Conservation (phyloP, 2,329 filamentous ascomycete genomes). For the Colletotrichum tabaci region DNA sequence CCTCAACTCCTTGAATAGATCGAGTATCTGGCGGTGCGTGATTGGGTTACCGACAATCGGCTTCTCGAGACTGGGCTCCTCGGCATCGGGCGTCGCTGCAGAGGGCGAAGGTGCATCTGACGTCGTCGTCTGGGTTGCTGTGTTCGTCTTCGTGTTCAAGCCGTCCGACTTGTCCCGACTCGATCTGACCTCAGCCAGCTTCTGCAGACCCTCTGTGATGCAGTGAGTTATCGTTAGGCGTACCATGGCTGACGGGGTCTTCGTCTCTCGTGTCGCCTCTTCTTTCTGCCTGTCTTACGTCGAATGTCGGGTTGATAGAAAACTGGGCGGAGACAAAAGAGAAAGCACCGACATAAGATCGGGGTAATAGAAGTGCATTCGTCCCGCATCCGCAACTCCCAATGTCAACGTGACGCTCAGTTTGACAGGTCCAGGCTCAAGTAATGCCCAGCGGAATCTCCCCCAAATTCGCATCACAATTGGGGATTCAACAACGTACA, state of each 20-base stretch:
- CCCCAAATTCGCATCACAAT: not conserved
- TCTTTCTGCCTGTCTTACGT: not conserved
- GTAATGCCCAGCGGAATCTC: not conserved
- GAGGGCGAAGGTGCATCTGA: not conserved
- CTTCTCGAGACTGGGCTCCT: constrained; percentile 65
- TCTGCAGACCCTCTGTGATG: constrained; percentile 74
- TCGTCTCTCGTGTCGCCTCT: not conserved
- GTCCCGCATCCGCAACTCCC: not conserved
- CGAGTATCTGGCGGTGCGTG: constrained; percentile 78
- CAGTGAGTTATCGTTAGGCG: constrained; percentile 81
- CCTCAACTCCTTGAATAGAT: constrained; percentile 70
- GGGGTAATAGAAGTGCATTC: not conserved
- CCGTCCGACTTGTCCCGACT: constrained; percentile 31
- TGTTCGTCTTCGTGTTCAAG: not conserved
- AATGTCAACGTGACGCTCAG: constrained; percentile 15
- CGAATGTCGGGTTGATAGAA: not conserved
- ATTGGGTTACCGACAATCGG: constrained; percentile 76
- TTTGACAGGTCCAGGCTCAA: not conserved
- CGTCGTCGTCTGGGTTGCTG: not conserved
- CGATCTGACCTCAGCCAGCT: constrained; percentile 47
- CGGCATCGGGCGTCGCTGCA: not conserved
- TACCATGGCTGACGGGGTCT: constrained; percentile 70
- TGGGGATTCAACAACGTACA: not conserved
- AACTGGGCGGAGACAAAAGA: not conserved
- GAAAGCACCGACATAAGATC: not conserved